These are phyloP conservation scores for Mucor circinelloides DNA, from an alignment of 371 early-diverging fungal species.

Conservation along the genomic window DNA sequence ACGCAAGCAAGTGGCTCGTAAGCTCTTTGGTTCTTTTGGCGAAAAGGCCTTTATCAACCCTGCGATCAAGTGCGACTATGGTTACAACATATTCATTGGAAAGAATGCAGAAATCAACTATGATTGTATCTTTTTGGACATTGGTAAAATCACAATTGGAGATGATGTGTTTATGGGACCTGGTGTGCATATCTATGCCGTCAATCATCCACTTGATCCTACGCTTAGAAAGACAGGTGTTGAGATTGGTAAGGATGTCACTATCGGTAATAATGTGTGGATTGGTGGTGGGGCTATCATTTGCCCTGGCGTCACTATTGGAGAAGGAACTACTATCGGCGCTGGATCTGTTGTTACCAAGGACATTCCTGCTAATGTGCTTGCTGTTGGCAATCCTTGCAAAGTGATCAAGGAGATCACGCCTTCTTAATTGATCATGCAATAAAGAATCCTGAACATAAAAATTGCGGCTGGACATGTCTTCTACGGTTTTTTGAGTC, in stretches of 20 bases:
- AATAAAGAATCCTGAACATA: neutral
- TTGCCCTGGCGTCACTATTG: constrained; percentile 84
- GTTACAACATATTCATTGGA: constrained; percentile 73
- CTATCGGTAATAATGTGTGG: constrained; percentile 75
- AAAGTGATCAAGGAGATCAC: constrained; percentile 48
- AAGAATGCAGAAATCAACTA: constrained; percentile 68
- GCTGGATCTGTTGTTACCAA: constrained; percentile 78
- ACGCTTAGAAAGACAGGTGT: constrained; percentile 24
- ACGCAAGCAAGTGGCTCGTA: constrained; percentile 37
- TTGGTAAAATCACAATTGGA: constrained; percentile 67
- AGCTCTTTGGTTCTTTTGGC: constrained; percentile 59
- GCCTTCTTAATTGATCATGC: neutral
- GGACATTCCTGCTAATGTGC: constrained; percentile 69
- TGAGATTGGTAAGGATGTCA: constrained; percentile 29
- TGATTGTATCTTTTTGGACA: constrained; percentile 70
- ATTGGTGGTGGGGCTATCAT: constrained; percentile 74
- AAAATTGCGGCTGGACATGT: neutral
- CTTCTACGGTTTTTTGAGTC: neutral
- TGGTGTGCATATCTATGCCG: constrained; percentile 75
- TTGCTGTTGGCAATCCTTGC: constrained; percentile 88
- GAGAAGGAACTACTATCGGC: constrained; percentile 63
- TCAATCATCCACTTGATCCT: constrained; percentile 75
- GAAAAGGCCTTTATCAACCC: constrained; percentile 59
- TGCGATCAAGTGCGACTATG: constrained; percentile 73
- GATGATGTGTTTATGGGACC: constrained; percentile 74